A percentile compares a stretch with the other conserved stretches of the same genome.
Evolutionary conservation across 2,329 filamentous ascomycete species (phyloP).

Genomic region (Ceratocystis ficicola): DNA sequence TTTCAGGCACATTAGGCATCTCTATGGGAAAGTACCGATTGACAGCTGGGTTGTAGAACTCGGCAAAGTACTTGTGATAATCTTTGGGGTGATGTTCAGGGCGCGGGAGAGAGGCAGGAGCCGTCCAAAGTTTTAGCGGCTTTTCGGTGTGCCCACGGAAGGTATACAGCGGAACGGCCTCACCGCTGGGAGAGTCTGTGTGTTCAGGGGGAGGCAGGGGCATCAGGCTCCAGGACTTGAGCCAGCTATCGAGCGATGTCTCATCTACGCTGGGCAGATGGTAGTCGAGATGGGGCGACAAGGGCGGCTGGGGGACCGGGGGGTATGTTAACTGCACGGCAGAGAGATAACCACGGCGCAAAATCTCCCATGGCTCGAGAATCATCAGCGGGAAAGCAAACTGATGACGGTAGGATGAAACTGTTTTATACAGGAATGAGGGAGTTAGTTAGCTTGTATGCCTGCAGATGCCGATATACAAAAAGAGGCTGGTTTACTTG

Average conservation of each 20-base stretch:
- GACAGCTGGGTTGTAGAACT: background rate
- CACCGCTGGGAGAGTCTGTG: no score
- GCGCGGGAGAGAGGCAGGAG: background rate
- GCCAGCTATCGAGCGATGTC: background rate
- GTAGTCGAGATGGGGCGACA: background rate
- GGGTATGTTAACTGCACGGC: background rate
- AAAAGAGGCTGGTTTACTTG: background rate
- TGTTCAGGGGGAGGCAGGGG: background rate
- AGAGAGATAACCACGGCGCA: slow-evolving; percentile 2
- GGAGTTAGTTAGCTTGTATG: background rate
- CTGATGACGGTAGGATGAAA: slow-evolving; percentile 3
- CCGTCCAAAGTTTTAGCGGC: no score
- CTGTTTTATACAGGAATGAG: background rate
- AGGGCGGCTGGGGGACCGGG: background rate
- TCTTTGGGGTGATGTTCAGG: background rate
- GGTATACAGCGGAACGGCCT: no score
- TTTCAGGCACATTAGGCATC: background rate
- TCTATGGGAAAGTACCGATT: background rate
- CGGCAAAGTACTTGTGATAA: background rate
- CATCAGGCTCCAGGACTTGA: slow-evolving; percentile 1
- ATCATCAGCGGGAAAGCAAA: slow-evolving; percentile 1
- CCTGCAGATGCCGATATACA: background rate
- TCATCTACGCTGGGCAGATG: background rate
- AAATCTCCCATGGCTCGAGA: background rate
- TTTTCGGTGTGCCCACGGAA: no score